Base-by-base conservation (phyloP, 495 filamentous ascomycete species). In the Neurospora pannonica region DNA sequence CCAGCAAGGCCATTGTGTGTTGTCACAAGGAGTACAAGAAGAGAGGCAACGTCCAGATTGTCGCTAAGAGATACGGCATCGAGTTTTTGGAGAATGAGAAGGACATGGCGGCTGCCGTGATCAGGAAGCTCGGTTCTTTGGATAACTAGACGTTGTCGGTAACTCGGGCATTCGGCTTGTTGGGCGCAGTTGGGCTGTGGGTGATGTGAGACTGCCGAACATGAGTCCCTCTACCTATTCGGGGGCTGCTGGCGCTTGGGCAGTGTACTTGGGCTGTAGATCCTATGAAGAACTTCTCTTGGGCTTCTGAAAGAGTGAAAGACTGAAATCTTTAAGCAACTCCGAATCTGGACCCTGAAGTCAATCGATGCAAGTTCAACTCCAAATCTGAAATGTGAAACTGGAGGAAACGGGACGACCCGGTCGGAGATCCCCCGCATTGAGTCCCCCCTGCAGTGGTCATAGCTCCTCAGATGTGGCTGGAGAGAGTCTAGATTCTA, bases 41-140 rank as follows among this genome's bases (percentile, higher is more conserved):
- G 78, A 82, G 83, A 54, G 88, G 88, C 9, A 89, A 90, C 77
- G 85, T 90, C 46, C 81, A 86, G 70, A 80, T 89, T 67, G 83
- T 90, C 28, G 88, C 86, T 69, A 75, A 82, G 76, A 83, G 77
- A 71, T 83, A 83, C 40, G 83, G 82, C 5, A 72, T 87, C 19
- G 76, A 81, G 62, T 73, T 83, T 13, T 67, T 85, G 28, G 80
- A 84, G 36, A 76, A 46, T 24, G 77, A 84, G 2, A 80, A 79
- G 3, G 78, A 80, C 10, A 71, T 87, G 38, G 69, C 48, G 9
- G 71, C 72, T 21, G 74, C 40, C 2, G 79, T 84, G 42, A 42
- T 74, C 38, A 73, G 76, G 15, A 83, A 74, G 39, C 38, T 83
- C 38, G 71, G 70, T 17, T 17, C 13, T 10, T 71, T 71, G 78